Conservation (phyloP, 2,329 filamentous ascomycete species). For the Dactylella cylindrospora region DNA sequence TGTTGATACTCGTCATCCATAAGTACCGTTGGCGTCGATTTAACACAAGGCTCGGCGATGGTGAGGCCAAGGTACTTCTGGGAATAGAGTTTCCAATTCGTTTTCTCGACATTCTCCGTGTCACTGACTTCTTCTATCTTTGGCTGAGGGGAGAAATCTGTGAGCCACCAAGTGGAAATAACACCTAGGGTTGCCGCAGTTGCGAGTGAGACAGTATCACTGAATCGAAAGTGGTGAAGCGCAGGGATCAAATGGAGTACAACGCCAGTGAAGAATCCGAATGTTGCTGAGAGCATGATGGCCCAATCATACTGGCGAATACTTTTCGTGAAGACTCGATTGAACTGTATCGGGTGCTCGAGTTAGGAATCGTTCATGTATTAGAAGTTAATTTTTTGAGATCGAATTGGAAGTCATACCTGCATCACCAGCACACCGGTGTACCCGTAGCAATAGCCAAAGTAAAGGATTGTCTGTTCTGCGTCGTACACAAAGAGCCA, state of each 20-base stretch:
- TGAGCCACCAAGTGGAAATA: constrained; percentile 48
- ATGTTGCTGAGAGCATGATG: constrained; percentile 50
- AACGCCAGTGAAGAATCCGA: constrained; percentile 51
- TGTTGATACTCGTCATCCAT: constrained; percentile 19
- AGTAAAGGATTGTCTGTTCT: constrained; percentile 51
- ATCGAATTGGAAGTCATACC: neutral
- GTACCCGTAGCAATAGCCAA: constrained; percentile 52
- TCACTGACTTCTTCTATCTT: constrained; percentile 20
- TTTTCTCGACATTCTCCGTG: constrained; percentile 37
- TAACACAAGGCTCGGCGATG: constrained; percentile 8
- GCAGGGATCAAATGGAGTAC: constrained; percentile 50
- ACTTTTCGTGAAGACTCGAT: constrained; percentile 53
- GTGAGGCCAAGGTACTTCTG: constrained; percentile 45
- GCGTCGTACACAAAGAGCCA: constrained; percentile 51
- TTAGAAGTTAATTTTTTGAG: neutral
- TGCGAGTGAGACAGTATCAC: constrained; percentile 51
- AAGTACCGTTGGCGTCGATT: constrained; percentile 6
- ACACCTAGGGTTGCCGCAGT: constrained; percentile 51
- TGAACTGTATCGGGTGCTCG: constrained; percentile 49
- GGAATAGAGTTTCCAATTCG: constrained; percentile 46
- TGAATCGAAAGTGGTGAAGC: constrained; percentile 49
- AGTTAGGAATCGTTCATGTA: neutral
- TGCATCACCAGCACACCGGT: constrained; percentile 53
- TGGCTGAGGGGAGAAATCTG: constrained; percentile 39
- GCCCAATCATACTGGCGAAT: constrained; percentile 51